Conservation (phyloP, 805 yeast species). For the Sugiyamaella qingdaonensis region DNA sequence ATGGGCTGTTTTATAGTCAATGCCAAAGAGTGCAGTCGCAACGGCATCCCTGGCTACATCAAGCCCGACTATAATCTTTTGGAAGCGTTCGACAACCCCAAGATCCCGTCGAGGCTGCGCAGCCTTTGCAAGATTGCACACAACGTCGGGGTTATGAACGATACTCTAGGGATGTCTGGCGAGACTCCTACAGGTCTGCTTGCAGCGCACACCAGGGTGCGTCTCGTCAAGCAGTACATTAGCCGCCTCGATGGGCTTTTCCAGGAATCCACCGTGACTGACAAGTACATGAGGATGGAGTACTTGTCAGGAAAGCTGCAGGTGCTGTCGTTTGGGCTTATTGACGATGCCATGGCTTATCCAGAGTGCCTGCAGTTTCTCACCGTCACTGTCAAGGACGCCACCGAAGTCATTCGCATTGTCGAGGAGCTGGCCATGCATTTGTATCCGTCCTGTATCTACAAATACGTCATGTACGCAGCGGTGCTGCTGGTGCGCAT, state of each 20-base stretch:
- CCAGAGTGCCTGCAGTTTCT: not conserved
- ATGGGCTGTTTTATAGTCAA: conserved; percentile 7
- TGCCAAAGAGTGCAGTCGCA: not conserved
- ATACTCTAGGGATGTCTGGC: conserved; percentile 4
- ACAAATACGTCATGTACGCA: conserved; percentile 2
- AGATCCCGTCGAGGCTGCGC: conserved; percentile 4
- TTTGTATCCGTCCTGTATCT: not conserved
- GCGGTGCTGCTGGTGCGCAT: conserved; percentile 2
- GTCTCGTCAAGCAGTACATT: conserved; percentile 8
- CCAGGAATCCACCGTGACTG: not conserved
- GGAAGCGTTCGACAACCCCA: not conserved
- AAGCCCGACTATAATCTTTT: conserved; percentile 1
- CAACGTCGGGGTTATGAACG: conserved; percentile 3
- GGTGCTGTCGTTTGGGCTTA: conserved; percentile 2
- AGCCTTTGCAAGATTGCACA: conserved; percentile 1
- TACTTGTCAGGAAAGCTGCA: not conserved
- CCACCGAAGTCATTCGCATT: not conserved
- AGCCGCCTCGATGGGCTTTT: not conserved
- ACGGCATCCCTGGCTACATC: conserved; percentile 6
- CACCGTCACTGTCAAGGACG: not conserved
- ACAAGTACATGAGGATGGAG: conserved; percentile 4
- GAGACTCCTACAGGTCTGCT: conserved; percentile 6
- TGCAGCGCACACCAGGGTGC: conserved; percentile 3
- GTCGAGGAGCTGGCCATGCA: not conserved
- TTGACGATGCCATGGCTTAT: not conserved